A percentile compares a stretch with the other conserved stretches of the same genome.
phyloP scores from a whole-genome alignment of 192 early-diverging fungal genomes.

The Obelidium mucronatum region DNA sequence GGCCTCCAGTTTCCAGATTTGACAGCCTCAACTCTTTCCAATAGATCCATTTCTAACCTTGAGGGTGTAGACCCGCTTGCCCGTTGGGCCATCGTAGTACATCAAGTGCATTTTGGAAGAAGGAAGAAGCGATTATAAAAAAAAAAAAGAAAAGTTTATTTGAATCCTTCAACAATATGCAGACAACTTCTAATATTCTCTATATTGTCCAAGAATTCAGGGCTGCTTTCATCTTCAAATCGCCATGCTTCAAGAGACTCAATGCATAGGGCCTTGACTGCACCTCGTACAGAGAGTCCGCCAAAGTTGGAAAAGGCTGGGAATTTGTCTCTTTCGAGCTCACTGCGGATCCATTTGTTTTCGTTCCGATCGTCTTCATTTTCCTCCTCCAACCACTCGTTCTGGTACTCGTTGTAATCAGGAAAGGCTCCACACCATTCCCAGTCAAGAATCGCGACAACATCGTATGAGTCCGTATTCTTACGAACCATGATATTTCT shows the following conservation, averaged over 20 bases:
- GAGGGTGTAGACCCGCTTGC: conserved; percentile 95
- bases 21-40: too few relatives aligned
- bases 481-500: conserved; percentile 27
- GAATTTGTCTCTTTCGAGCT: conserved; percentile 11
- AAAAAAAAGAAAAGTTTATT: conserved; percentile 6
- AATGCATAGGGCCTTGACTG: too few relatives aligned
- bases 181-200: too few relatives aligned
- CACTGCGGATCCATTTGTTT: conserved; percentile 29
- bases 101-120: conserved; percentile 85
- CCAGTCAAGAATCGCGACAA: conserved; percentile 28
- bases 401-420: background rate
- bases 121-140: background rate
- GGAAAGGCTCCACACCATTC: conserved; percentile 28
- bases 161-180: too few relatives aligned
- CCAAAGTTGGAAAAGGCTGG: too few relatives aligned
- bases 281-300: too few relatives aligned
- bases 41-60: too few relatives aligned
- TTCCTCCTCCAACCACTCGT: conserved; percentile 18
- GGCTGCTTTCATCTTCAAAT: too few relatives aligned
- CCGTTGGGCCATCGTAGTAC: conserved; percentile 78
- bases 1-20: too few relatives aligned
- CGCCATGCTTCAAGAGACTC: too few relatives aligned
- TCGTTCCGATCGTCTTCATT: background rate
- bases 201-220: too few relatives aligned
- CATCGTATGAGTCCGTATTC: background rate